phyloP scores from a whole-genome alignment of 352 stramenopile genomes.

The Globisporangium uncinulatum region DNA sequence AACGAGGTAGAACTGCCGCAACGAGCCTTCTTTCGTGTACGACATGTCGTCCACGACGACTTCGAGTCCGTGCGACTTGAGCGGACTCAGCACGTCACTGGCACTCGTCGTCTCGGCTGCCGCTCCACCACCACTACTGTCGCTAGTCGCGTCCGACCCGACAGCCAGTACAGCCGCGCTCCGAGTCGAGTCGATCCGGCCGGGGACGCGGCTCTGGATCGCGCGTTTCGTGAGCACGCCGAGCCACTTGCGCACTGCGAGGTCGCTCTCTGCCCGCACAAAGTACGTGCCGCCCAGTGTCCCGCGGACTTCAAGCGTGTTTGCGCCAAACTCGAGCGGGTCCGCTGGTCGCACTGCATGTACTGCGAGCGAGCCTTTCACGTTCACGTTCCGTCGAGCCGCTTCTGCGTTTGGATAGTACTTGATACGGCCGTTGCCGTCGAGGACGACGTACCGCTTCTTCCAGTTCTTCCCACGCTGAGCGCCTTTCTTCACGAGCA shows the following conservation, averaged over 20 bases:
- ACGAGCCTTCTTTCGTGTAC: conserved; percentile 61
- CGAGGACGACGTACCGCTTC: conserved; percentile 75
- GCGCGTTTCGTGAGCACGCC: conserved; percentile 77
- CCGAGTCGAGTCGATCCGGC: conserved; percentile 53
- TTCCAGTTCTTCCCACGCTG: conserved; percentile 79
- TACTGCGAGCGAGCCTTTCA: conserved; percentile 72
- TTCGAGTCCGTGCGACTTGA: conserved; percentile 66
- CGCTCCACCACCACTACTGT: not conserved
- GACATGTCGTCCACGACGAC: conserved; percentile 66
- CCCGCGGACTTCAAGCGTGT: conserved; percentile 69
- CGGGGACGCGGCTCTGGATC: conserved; percentile 64
- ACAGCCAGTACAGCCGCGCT: conserved; percentile 25
- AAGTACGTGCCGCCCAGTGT: conserved; percentile 80
- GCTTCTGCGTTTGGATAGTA: conserved; percentile 77
- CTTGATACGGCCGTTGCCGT: conserved; percentile 68
- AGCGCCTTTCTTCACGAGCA: conserved; percentile 71
- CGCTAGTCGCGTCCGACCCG: conserved; percentile 1
- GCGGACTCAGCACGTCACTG: not conserved
- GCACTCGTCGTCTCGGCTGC: conserved; percentile 17
- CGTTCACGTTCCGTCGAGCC: conserved; percentile 69
- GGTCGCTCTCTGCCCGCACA: conserved; percentile 73
- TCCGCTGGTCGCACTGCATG: conserved; percentile 71
- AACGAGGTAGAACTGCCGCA: conserved; percentile 83
- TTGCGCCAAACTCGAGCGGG: conserved; percentile 64
- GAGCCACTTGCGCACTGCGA: conserved; percentile 72